Evolutionary conservation across 306 rosid genomes (phyloP), one percentile per base, ranked within the genome.

Genomic region (Hylodesmum podocarpum): DNA sequence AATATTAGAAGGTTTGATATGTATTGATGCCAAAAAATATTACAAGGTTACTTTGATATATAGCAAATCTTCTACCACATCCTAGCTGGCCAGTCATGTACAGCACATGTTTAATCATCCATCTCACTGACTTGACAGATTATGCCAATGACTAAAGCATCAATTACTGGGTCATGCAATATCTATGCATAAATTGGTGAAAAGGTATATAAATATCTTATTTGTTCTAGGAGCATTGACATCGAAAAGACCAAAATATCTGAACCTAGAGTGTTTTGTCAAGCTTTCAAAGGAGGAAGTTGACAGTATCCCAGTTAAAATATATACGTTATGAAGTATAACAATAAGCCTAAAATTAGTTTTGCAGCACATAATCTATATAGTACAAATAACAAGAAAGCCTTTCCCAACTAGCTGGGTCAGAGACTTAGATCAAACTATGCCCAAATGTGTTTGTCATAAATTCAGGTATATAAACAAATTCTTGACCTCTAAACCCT

Each of bases 1-100:
- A 70, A 31, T 22, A 70, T n/a, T 34, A 50, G 43, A 44, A 63
- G 49, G n/a, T n/a, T n/a, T n/a, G 37, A 62, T 14, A 21, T 58
- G 37, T 49, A 62, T 13, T 57, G 41, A 8, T 33, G 51, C 6
- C 21, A n/a, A 72, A 65, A 65, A 49, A 19, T 21, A 63, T 11
- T 47, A 34, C 57, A 41, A 31, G 70, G 77, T n/a, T n/a, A n/a
- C n/a, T 72, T 66, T 76, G 4, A 62, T 27, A 72, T 55, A 63
- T 39, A 24, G 13, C 18, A 72, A 76, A 71, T 18, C 47, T 29
- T n/a, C 74, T 63, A 46, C 74, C 50, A 64, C 61, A 72, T 64
- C 53, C 73, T 61, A 63, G 51, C 40, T 61, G 6, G 5, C 28
- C 36, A 68, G 73, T 41, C 53, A 64, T 10, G 54, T 27, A n/a